A percentile compares a stretch with the other conserved stretches of the same genome.
Conservation (phyloP, 768 basidiomycete species). For the Amanita subjunquillea region DNA sequence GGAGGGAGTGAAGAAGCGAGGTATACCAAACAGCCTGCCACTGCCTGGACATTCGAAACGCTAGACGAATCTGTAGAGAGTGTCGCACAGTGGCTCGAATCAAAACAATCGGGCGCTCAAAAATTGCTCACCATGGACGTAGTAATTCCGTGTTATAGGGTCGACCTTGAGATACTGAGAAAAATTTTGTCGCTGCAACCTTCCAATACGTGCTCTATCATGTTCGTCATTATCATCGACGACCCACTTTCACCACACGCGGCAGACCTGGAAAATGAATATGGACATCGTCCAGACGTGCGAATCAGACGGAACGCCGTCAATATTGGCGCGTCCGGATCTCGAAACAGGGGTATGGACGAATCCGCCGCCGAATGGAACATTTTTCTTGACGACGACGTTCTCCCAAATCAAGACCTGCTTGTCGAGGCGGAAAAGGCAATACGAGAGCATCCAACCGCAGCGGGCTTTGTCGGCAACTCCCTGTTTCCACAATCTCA, state of each 20-base stretch:
- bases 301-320: conserved; percentile 38
- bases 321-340: conserved; percentile 42
- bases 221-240: conserved; percentile 53
- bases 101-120: conserved; percentile 10
- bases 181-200: conserved; percentile 32
- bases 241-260: conserved; percentile 34
- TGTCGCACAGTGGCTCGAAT: conserved; percentile 26
- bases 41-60: conserved; percentile 38
- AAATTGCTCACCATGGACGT: conserved; percentile 42
- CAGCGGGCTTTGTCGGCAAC: conserved; percentile 47
- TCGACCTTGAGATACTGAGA: conserved; percentile 32
- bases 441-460: conserved; percentile 34
- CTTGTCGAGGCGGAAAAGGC: conserved; percentile 34
- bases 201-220: conserved; percentile 31
- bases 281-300: conserved; percentile 34
- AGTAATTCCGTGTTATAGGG: conserved; percentile 46
- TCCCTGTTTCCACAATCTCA: conserved; percentile 36
- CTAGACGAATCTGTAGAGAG: conserved; percentile 29
- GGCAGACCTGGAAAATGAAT: conserved; percentile 26
- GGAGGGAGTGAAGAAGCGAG: conserved; percentile 37
- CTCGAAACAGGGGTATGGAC: conserved; percentile 42
- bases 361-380: conserved; percentile 51
- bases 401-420: conserved; percentile 30
- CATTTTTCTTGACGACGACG: conserved; percentile 53
- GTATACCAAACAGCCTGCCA: conserved; percentile 33